Evolutionary conservation across 345 rosid genomes (phyloP), one percentile per base, ranked within the genome.

Genomic region (Populus simonii): DNA sequence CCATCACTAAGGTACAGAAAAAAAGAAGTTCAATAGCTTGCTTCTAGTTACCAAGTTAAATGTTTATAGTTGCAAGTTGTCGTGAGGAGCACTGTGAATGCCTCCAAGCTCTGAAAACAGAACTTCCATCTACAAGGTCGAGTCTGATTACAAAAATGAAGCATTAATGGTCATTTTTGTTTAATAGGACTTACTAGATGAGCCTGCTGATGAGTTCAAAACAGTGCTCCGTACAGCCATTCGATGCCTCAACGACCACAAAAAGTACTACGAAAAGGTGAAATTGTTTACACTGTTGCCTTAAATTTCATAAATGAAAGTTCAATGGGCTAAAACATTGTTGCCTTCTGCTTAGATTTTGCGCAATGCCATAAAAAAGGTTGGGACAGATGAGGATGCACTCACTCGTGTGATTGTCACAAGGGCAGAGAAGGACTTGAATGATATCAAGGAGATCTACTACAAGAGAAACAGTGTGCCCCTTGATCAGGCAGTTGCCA

Each of bases 401-500:
- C 78, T 88, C 4, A 86, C 89, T 35, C 76, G 91, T 5, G 89
- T 86, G 79, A 88, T 86, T 15, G 81, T 85, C 7, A 82, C 85
- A 8, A 84, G 96, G 80, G 91, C 90, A 0, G 96, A 91, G 85
- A 87, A 84, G 87, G 91, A 89, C 69, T 71, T 88, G 86, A 70
- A 76, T 78, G 78, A 73, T 12, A 88, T 91, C 79, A 89, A 89
- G 80, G 92, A 88, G 73, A 62, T 73, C 31, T 91, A 89, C 69
- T 74, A 89, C 81, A 86, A 85, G 83, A 84, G 87, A 77, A 91
- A 88, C 89, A 89, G 90, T 47, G 85, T 79, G 35, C 15, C 84
- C 22, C 91, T 91, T 36, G 87, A 83, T 7, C 84, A 85, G 8
- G 88, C 84, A 16, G 87, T 89, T 66, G 91, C 88, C 63, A 87